Conservation (phyloP, 106 monocot genomes). For the Dendrobium catenatum region DNA sequence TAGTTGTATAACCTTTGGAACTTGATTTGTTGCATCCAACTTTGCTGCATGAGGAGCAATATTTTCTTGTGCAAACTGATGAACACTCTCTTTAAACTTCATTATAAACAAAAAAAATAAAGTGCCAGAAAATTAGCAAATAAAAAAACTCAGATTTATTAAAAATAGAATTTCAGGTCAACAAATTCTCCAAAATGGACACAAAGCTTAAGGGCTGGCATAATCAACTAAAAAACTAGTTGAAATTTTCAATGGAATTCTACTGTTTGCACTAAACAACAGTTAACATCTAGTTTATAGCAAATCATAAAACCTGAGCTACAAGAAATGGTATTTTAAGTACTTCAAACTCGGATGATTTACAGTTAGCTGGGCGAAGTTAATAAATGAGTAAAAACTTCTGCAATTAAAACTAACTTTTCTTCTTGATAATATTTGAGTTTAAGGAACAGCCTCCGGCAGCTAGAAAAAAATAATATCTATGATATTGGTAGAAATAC, state of each 20-base stretch:
- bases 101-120: constrained; percentile 9
- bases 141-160: background rate
- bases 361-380: background rate
- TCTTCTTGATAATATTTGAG: too few relatives aligned
- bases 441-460: too few relatives aligned
- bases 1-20: constrained; percentile 56
- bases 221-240: too few relatives aligned
- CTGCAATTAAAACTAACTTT: too few relatives aligned
- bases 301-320: background rate
- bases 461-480: too few relatives aligned
- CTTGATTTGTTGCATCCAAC: constrained; percentile 65
- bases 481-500: too few relatives aligned
- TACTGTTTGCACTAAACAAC: background rate
- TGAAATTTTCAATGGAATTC: background rate
- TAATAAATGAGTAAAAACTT: too few relatives aligned
- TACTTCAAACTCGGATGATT: background rate
- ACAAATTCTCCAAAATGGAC: too few relatives aligned
- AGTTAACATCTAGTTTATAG: background rate
- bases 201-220: too few relatives aligned
- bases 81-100: constrained; percentile 91
- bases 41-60: constrained; percentile 89
- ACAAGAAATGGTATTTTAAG: background rate
- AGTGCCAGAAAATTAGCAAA: background rate
- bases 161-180: too few relatives aligned
- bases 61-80: constrained; percentile 78